A percentile compares a stretch with the other conserved stretches of the same genome.
Conservation (phyloP, 2,329 filamentous ascomycete genomes). For the Penicillium sp. region DNA sequence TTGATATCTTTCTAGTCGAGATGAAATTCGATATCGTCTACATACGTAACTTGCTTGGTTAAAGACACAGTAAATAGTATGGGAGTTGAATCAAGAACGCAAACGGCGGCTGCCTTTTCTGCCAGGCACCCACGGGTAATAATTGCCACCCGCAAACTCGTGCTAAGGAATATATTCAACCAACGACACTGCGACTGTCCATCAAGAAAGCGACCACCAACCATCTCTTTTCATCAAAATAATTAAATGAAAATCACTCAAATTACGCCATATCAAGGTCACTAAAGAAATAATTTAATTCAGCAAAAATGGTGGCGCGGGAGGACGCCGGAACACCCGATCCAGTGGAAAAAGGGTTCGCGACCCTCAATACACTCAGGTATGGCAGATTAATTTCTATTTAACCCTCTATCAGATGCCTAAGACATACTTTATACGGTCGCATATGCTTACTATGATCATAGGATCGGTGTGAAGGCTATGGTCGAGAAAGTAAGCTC, state of each 20-base stretch:
- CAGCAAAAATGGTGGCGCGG: conserved; percentile 50
- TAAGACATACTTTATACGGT: conserved; percentile 27
- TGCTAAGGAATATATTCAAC: neutral
- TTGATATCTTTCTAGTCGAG: neutral
- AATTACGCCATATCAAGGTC: neutral
- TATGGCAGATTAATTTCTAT: conserved; percentile 40
- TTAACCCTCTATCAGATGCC: neutral
- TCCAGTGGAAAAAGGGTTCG: conserved; percentile 70
- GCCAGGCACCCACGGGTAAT: neutral
- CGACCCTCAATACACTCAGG: conserved; percentile 79
- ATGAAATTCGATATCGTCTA: neutral
- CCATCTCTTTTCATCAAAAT: neutral
- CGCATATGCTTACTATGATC: conserved; percentile 28
- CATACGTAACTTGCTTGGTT: neutral
- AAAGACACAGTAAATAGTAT: neutral
- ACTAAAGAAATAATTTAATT: neutral
- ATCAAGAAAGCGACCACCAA: neutral
- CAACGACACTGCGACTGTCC: neutral
- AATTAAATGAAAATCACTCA: neutral
- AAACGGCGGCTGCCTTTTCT: conserved; percentile 2
- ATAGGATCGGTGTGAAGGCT: conserved; percentile 63
- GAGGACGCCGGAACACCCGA: conserved; percentile 57
- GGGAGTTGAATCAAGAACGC: neutral
- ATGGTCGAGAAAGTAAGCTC: conserved; percentile 64
- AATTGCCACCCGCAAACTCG: conserved; percentile 5